These are phyloP conservation scores for Melocanna baccifera DNA, from an alignment of 176 grass and related monocot species.

Conservation along the genomic window DNA sequence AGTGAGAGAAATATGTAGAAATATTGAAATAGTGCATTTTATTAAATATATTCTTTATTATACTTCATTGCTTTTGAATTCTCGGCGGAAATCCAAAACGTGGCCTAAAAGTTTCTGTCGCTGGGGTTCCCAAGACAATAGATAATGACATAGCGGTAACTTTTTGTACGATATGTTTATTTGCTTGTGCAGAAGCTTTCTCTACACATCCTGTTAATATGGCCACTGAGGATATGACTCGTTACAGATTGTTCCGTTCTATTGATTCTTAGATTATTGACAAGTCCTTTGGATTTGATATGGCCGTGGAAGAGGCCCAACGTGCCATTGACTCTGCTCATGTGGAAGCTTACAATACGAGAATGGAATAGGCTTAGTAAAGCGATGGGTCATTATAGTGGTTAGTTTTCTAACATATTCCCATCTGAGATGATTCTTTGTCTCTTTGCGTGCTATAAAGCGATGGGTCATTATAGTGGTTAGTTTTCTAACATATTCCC, in stretches of 20 bases:
- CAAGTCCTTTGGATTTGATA: slow-evolving; percentile 99
- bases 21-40: not conserved
- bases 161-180: too few relatives aligned
- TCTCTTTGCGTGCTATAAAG: slow-evolving; percentile 46
- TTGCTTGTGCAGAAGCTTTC: not conserved
- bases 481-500: slow-evolving; percentile 35
- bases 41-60: not conserved
- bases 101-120: slow-evolving; percentile 67
- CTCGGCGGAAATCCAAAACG: slow-evolving; percentile 69
- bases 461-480: slow-evolving; percentile 98
- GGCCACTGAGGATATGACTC: too few relatives aligned
- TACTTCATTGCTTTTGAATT: slow-evolving; percentile 17
- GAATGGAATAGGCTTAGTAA: slow-evolving; percentile 96
- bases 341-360: slow-evolving; percentile 91
- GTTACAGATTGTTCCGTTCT: slow-evolving; percentile 16
- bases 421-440: not conserved
- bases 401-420: slow-evolving; percentile 52
- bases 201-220: not conserved
- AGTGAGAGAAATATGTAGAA: not conserved
- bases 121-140: slow-evolving; percentile 84
- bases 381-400: slow-evolving; percentile 97
- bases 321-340: slow-evolving; percentile 96
- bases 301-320: slow-evolving; percentile 97
- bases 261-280: slow-evolving; percentile 81
- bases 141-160: slow-evolving; percentile 95